Percentiles rank a stretch among this genome's conserved stretches.
These are phyloP conservation scores for Arthroderma sp. DNA, from an alignment of 2,329 filamentous ascomycete species.

Conservation along the genomic window DNA sequence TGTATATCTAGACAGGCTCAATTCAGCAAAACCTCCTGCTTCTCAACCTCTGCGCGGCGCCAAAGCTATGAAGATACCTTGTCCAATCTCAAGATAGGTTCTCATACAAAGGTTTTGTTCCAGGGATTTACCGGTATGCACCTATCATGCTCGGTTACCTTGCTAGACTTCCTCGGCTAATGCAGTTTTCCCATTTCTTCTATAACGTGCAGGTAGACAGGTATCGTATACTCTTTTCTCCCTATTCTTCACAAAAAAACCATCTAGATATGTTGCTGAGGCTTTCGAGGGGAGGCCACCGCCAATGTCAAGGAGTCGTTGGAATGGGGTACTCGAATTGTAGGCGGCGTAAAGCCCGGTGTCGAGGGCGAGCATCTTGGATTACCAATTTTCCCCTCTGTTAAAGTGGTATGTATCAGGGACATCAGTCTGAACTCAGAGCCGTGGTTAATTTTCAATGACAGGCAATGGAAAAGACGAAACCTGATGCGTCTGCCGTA, in stretches of 20 bases:
- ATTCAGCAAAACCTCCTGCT: constrained; percentile 8
- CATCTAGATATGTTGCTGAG: background rate
- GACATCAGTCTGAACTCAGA: too few species aligned
- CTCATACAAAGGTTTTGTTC: constrained; percentile 54
- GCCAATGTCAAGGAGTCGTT: constrained; percentile 64
- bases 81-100: constrained; percentile 52
- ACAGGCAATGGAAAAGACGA: constrained; percentile 56
- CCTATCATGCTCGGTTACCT: background rate
- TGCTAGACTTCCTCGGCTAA: background rate
- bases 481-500: constrained; percentile 65
- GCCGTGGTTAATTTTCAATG: background rate
- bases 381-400: constrained; percentile 56
- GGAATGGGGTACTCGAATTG: constrained; percentile 66
- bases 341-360: constrained; percentile 63
- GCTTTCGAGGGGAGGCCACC: constrained; percentile 41
- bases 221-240: constrained; percentile 1
- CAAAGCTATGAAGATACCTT: constrained; percentile 47
- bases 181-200: background rate
- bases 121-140: constrained; percentile 53
- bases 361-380: constrained; percentile 59
- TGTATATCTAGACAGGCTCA: too few species aligned
- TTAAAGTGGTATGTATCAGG: constrained; percentile 38
- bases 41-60: constrained; percentile 21
- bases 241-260: background rate
- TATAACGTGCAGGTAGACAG: constrained; percentile 6